Evolutionary conservation across 768 basidiomycete species (phyloP).

Genomic region (Pisolithus sp.): DNA sequence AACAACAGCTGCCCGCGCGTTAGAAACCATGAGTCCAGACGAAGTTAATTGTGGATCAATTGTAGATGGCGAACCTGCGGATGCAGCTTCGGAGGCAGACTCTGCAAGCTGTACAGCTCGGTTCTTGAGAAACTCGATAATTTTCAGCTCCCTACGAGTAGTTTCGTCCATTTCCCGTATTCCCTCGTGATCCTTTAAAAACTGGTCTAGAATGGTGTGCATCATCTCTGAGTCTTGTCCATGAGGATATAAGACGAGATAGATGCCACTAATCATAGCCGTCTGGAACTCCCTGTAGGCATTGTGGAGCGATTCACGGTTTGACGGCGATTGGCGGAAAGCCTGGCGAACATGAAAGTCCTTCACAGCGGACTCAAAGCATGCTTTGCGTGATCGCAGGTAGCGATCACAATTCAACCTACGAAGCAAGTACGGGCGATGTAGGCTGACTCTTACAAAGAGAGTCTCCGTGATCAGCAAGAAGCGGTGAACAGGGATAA

Average conservation of each 20-base stretch:
- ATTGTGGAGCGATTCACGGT: constrained; percentile 65
- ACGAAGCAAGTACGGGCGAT: constrained; percentile 84
- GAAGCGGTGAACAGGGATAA: constrained; percentile 79
- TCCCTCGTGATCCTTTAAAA: constrained; percentile 52
- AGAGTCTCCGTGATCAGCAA: constrained; percentile 85
- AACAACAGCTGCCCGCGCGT: constrained; percentile 1
- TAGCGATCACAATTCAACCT: constrained; percentile 72
- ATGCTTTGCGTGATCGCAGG: constrained; percentile 72
- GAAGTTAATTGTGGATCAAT: constrained; percentile 32
- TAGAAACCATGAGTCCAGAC: constrained; percentile 6
- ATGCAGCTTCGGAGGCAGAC: constrained; percentile 18
- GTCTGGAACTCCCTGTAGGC: constrained; percentile 86
- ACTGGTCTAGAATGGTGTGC: constrained; percentile 75
- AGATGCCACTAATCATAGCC: constrained; percentile 85
- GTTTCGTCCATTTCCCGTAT: constrained; percentile 72
- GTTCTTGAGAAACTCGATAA: constrained; percentile 72
- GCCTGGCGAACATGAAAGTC: constrained; percentile 76
- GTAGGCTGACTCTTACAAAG: constrained; percentile 76
- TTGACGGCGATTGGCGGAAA: constrained; percentile 55
- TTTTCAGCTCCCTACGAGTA: constrained; percentile 74
- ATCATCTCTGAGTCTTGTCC: constrained; percentile 64
- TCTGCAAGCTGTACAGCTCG: constrained; percentile 54
- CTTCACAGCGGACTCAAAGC: constrained; percentile 85
- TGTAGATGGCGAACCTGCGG: constrained; percentile 8
- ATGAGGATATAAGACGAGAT: constrained; percentile 71